phyloP scores from a whole-genome alignment of 345 rosid genomes.

The Trapa bicornis region DNA sequence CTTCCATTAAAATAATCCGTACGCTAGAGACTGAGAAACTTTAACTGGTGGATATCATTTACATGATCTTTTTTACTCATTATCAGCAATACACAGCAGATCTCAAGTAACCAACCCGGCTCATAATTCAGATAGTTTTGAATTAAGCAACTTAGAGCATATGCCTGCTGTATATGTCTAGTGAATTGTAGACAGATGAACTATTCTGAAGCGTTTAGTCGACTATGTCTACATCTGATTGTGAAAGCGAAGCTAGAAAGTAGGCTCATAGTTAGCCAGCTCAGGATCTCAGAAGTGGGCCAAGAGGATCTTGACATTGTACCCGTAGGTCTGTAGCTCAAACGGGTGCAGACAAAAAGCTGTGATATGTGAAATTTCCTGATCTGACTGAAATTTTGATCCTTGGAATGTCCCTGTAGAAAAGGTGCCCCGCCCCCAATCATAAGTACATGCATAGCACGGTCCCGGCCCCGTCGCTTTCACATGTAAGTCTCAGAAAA shows the following conservation, averaged over 20 bases:
- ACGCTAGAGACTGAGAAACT: background rate
- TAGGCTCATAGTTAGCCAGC: background rate
- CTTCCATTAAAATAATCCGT: slow-evolving; percentile 2
- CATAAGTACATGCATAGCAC: background rate
- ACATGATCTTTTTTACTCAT: background rate
- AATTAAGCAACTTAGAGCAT: background rate
- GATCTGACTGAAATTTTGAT: slow-evolving; percentile 1
- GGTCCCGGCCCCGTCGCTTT: background rate
- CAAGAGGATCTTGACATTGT: background rate
- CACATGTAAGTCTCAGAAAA: background rate
- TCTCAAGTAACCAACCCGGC: background rate
- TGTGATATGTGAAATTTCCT: background rate
- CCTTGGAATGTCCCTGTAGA: background rate
- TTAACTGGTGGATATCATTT: no score
- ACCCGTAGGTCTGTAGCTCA: background rate
- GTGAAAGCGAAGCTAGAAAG: background rate
- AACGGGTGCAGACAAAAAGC: background rate
- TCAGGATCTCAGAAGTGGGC: background rate
- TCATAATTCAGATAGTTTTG: background rate
- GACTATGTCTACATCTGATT: background rate
- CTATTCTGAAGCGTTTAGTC: no score
- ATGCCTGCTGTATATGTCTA: background rate
- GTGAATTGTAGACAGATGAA: background rate
- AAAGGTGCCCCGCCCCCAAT: background rate
- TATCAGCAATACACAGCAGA: background rate